Evolutionary conservation across 192 early-diverging fungal species (phyloP).

Genomic region (Podila verticillata): DNA sequence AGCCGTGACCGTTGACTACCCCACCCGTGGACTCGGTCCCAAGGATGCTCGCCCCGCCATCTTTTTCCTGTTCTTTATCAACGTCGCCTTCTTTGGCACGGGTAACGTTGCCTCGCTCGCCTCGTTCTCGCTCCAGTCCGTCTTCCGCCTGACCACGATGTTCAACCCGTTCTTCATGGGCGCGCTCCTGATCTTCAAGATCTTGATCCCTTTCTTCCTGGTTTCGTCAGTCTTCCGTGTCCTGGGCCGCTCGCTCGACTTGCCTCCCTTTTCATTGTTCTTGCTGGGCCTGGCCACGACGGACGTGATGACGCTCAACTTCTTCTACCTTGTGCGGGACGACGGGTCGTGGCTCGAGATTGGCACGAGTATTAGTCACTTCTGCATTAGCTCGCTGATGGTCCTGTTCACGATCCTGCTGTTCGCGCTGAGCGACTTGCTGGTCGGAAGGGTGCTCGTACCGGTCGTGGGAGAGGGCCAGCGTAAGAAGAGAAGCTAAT

Average conservation of each 20-base stretch:
- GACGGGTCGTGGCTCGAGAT: conserved; percentile 96
- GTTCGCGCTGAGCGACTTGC: conserved; percentile 77
- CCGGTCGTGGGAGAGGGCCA: conserved; percentile 36
- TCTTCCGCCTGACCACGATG: conserved; percentile 90
- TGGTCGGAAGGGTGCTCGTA: conserved; percentile 58
- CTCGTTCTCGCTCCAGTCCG: conserved; percentile 87
- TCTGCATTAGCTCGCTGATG: conserved; percentile 92
- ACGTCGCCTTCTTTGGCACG: conserved; percentile 96
- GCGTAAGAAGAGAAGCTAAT: conserved; percentile 41
- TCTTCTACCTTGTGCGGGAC: conserved; percentile 94
- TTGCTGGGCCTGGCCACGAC: conserved; percentile 86
- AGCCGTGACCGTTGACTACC: conserved; percentile 13
- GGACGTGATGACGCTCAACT: conserved; percentile 95
- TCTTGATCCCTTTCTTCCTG: conserved; percentile 95
- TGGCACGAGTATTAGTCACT: conserved; percentile 95
- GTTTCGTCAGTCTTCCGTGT: conserved; percentile 86
- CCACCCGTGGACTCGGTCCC: conserved; percentile 56
- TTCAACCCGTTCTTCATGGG: conserved; percentile 94
- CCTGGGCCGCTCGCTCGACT: conserved; percentile 74
- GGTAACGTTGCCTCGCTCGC: conserved; percentile 92
- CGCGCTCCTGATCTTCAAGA: conserved; percentile 84
- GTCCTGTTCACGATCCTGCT: conserved; percentile 91
- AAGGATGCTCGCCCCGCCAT: conserved; percentile 70
- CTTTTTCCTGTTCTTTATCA: conserved; percentile 90
- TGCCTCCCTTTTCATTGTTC: conserved; percentile 90